Evolutionary conservation across 2,329 filamentous ascomycete species (phyloP).

Genomic region (Aspergillus sp.): DNA sequence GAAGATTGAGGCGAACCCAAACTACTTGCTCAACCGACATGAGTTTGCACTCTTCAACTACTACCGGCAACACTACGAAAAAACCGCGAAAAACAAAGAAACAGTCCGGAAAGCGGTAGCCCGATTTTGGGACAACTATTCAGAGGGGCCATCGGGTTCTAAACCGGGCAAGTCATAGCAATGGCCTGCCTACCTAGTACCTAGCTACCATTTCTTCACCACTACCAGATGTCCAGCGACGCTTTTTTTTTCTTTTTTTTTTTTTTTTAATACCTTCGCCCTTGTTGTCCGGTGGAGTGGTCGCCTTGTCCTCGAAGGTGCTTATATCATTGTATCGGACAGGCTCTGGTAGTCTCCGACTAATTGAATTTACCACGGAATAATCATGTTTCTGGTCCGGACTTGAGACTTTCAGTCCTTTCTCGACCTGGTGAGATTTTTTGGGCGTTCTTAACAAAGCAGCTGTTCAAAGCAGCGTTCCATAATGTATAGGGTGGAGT

Average conservation of each 20-base stretch:
- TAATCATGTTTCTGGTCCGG: not conserved
- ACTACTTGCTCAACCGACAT: constrained; percentile 72
- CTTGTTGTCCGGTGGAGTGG: constrained; percentile 27
- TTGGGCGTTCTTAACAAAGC: not conserved
- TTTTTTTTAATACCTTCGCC: constrained; percentile 35
- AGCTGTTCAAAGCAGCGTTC: not conserved
- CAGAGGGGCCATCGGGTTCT: constrained; percentile 23
- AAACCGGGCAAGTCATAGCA: constrained; percentile 24
- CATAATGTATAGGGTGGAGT: constrained; percentile 2
- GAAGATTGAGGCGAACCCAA: constrained; percentile 63
- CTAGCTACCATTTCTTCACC: not conserved
- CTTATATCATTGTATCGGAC: constrained; percentile 1
- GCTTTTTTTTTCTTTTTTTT: not conserved
- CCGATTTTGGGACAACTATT: constrained; percentile 55
- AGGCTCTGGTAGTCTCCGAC: constrained; percentile 7
- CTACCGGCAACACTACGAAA: constrained; percentile 67
- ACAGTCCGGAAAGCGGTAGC: constrained; percentile 52
- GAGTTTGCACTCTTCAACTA: constrained; percentile 89
- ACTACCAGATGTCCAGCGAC: not conserved
- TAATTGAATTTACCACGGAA: not conserved
- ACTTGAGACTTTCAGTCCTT: not conserved
- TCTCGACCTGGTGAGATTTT: not conserved
- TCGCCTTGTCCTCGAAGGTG: constrained; percentile 52
- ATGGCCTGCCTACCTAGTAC: not conserved
- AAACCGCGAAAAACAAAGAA: constrained; percentile 40